A percentile compares a stretch with the other conserved stretches of the same genome.
phyloP scores from a whole-genome alignment of 495 filamentous ascomycete genomes.

The Tuber magnatum region DNA sequence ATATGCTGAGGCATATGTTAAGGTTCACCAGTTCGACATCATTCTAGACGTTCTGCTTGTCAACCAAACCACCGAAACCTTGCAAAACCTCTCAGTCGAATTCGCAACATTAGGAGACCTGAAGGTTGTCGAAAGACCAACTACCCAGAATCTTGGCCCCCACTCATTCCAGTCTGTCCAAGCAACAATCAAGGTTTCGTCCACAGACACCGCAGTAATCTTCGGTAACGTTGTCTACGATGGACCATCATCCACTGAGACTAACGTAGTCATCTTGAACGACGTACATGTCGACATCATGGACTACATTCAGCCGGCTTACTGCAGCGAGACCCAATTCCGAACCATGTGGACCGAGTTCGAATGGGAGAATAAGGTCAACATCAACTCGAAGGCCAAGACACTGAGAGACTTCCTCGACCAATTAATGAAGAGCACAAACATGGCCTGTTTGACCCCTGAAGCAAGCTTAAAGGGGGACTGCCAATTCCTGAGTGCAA shows the following conservation, averaged over 20 bases:
- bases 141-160: slow-evolving; percentile 87
- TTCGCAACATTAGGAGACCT: slow-evolving; percentile 97
- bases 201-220: slow-evolving; percentile 97
- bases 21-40: slow-evolving; percentile 98
- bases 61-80: slow-evolving; percentile 93
- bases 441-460: slow-evolving; percentile 96
- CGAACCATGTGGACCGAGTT: slow-evolving; percentile 99
- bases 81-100: slow-evolving; percentile 95
- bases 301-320: slow-evolving; percentile 98
- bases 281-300: slow-evolving; percentile 99
- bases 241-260: slow-evolving; percentile 87
- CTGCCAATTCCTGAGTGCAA: slow-evolving; percentile 95
- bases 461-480: slow-evolving; percentile 95
- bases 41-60: slow-evolving; percentile 94
- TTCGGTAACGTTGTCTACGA: slow-evolving; percentile 99
- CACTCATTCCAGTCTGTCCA: slow-evolving; percentile 98
- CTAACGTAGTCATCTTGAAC: slow-evolving; percentile 95
- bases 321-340: slow-evolving; percentile 97
- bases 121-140: slow-evolving; percentile 94
- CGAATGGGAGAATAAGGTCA: slow-evolving; percentile 99
- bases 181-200: slow-evolving; percentile 97
- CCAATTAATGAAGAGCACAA: slow-evolving; percentile 93
- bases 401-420: slow-evolving; percentile 84
- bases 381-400: slow-evolving; percentile 96
- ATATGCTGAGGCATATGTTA: slow-evolving; percentile 96